These are phyloP conservation scores for Pythium pyrilobum DNA, from an alignment of 352 stramenopile species.

Conservation along the genomic window DNA sequence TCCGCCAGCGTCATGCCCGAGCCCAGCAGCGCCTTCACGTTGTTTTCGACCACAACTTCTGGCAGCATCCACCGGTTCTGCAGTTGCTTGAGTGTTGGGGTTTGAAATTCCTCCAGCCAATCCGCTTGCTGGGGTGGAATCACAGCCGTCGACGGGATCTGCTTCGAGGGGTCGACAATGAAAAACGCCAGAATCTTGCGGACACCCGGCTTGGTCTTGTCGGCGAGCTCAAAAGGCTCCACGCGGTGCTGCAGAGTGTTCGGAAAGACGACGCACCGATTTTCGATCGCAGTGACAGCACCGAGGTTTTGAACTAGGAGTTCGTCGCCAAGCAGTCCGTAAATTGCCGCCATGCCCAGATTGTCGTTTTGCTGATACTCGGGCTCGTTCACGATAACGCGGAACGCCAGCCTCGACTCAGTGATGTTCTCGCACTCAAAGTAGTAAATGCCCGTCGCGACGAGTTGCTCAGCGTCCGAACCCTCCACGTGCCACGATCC, in stretches of 20 bases:
- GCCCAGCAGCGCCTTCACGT: conserved; percentile 1
- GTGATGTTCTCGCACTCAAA: conserved; percentile 34
- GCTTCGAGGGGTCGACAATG: conserved; percentile 25
- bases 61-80: not conserved
- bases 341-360: conserved; percentile 10
- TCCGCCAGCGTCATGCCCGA: conserved; percentile 20
- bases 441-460: conserved; percentile 30
- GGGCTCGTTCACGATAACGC: conserved; percentile 13
- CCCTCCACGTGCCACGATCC: conserved; percentile 30
- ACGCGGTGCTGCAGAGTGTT: conserved; percentile 29
- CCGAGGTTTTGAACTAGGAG: conserved; percentile 15
- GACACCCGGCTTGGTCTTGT: conserved; percentile 16
- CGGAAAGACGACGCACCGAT: conserved; percentile 24
- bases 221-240: conserved; percentile 21
- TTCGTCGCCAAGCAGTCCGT: conserved; percentile 6
- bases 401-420: conserved; percentile 26
- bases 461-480: conserved; percentile 24
- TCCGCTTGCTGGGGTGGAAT: conserved; percentile 28
- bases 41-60: conserved; percentile 7
- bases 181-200: conserved; percentile 40
- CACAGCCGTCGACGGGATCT: conserved; percentile 23
- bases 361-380: conserved; percentile 16
- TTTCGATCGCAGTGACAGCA: conserved; percentile 1
- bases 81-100: not conserved
- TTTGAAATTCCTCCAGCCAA: conserved; percentile 3